Percentiles rank a stretch among this genome's conserved stretches.
Conservation (phyloP, 1,284 basidiomycete species). For the Trichosporon asahii region DNA sequence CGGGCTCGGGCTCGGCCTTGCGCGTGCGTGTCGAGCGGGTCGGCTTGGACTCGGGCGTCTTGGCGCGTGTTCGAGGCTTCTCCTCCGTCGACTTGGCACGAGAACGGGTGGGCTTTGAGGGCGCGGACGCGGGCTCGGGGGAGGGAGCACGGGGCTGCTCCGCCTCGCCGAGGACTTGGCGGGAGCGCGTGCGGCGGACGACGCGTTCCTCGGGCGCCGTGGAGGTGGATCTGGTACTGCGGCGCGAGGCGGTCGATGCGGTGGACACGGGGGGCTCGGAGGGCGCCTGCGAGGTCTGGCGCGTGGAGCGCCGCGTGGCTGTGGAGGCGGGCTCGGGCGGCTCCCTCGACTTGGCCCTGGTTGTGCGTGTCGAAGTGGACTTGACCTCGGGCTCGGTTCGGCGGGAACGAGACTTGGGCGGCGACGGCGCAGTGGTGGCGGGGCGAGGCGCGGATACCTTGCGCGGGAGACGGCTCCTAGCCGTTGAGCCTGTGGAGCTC, state of each 20-base stretch:
- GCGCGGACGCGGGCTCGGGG: not conserved
- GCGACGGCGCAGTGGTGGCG: not conserved
- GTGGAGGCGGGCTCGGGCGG: not conserved
- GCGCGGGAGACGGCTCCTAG: not conserved
- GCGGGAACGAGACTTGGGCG: not conserved
- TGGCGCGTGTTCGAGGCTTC: not conserved
- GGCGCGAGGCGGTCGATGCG: not conserved
- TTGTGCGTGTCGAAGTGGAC: not conserved
- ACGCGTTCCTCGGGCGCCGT: not conserved
- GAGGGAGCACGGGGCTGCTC: not conserved
- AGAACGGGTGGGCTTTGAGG: not conserved
- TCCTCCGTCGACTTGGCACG: not conserved
- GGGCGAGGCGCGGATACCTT: not conserved
- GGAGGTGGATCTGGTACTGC: not conserved
- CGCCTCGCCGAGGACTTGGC: conserved; percentile 15
- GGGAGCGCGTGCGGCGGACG: conserved; percentile 9
- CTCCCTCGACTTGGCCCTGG: not conserved
- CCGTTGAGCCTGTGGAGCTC: not conserved
- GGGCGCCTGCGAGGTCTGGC: not conserved
- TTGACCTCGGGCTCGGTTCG: not conserved
- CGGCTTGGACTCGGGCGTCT: not conserved
- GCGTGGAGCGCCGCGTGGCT: not conserved
- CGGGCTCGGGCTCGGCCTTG: not conserved
- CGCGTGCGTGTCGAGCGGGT: not conserved
- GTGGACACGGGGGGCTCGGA: not conserved